Percentiles rank a stretch among this genome's conserved stretches.
Conservation (phyloP, 352 stramenopile genomes). For the Globisporangium barbulae region DNA sequence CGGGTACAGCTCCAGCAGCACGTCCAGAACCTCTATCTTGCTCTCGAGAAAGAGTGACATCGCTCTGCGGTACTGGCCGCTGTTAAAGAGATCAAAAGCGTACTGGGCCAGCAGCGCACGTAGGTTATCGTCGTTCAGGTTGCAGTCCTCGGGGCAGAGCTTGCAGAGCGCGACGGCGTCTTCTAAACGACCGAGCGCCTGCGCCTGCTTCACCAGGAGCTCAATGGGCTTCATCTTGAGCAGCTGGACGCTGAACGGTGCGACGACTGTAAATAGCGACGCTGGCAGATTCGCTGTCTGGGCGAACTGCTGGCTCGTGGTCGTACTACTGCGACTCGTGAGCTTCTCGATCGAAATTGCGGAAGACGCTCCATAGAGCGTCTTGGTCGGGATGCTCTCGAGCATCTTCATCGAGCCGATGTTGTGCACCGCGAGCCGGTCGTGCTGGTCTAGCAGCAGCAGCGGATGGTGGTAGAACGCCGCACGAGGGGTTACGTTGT, state of each 20-base stretch:
- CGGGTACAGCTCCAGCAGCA: slow-evolving; percentile 69
- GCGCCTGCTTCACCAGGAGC: slow-evolving; percentile 43
- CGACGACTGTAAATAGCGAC: slow-evolving; percentile 36
- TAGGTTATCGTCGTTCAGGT: slow-evolving; percentile 51
- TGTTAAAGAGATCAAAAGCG: slow-evolving; percentile 52
- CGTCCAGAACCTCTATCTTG: slow-evolving; percentile 45
- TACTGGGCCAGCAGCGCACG: slow-evolving; percentile 54
- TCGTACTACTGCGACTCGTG: background rate
- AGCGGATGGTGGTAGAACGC: slow-evolving; percentile 68
- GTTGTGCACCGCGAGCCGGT: slow-evolving; percentile 63
- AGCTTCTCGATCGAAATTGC: slow-evolving; percentile 18
- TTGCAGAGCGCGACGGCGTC: slow-evolving; percentile 66
- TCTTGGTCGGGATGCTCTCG: slow-evolving; percentile 58
- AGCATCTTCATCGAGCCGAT: slow-evolving; percentile 49
- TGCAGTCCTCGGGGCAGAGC: slow-evolving; percentile 63
- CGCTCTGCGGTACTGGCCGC: slow-evolving; percentile 32
- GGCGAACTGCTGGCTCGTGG: background rate
- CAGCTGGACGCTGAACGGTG: slow-evolving; percentile 45
- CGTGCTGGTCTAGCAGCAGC: slow-evolving; percentile 55
- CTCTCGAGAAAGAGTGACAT: slow-evolving; percentile 66
- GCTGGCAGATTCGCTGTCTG: slow-evolving; percentile 18
- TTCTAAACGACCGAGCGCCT: slow-evolving; percentile 32
- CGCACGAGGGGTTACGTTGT: slow-evolving; percentile 36
- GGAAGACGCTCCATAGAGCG: slow-evolving; percentile 34
- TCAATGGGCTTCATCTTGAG: slow-evolving; percentile 53